Percentiles rank a stretch among this genome's conserved stretches.
These are phyloP conservation scores for Spinacia oleracea DNA, from an alignment of 179 eudicot species.

Conservation along the genomic window DNA sequence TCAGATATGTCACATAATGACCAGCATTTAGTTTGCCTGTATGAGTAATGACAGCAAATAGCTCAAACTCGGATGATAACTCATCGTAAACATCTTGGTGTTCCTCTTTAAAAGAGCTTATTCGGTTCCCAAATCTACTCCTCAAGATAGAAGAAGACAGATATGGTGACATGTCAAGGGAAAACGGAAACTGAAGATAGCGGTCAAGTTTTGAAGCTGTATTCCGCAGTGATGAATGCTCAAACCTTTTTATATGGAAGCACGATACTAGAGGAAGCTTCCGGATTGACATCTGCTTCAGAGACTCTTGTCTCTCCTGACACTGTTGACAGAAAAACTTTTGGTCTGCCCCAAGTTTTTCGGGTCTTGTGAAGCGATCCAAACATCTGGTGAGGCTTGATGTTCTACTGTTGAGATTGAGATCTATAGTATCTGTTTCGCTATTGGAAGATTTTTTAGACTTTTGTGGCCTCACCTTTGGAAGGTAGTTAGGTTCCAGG, in stretches of 20 bases:
- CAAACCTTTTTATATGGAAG: slow-evolving; percentile 58
- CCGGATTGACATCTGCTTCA: slow-evolving; percentile 61
- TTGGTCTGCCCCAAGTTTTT: slow-evolving; percentile 58
- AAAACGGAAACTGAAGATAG: slow-evolving; percentile 60
- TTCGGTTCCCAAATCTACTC: slow-evolving; percentile 51
- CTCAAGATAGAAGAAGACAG: slow-evolving; percentile 50
- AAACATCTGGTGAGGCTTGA: slow-evolving; percentile 51
- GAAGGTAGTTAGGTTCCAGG: slow-evolving; percentile 41
- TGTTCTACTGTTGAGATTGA: slow-evolving; percentile 25
- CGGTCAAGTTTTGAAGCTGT: slow-evolving; percentile 50
- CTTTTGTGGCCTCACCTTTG: slow-evolving; percentile 33
- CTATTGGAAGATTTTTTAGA: slow-evolving; percentile 40
- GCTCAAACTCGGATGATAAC: slow-evolving; percentile 45
- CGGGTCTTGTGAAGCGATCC: slow-evolving; percentile 55
- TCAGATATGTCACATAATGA: slow-evolving; percentile 56
- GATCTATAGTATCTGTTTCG: slow-evolving; percentile 30
- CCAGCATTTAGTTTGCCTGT: slow-evolving; percentile 58
- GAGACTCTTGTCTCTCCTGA: slow-evolving; percentile 50
- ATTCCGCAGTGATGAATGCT: slow-evolving; percentile 48
- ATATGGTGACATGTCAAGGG: slow-evolving; percentile 57
- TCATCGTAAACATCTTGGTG: slow-evolving; percentile 33
- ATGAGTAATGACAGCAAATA: slow-evolving; percentile 64
- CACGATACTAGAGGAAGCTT: slow-evolving; percentile 56
- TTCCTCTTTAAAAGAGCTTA: slow-evolving; percentile 36
- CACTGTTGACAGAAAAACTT: slow-evolving; percentile 58